Base-by-base conservation (phyloP, 1,139 yeast genomes). In the Pneumocystis canis region DNA sequence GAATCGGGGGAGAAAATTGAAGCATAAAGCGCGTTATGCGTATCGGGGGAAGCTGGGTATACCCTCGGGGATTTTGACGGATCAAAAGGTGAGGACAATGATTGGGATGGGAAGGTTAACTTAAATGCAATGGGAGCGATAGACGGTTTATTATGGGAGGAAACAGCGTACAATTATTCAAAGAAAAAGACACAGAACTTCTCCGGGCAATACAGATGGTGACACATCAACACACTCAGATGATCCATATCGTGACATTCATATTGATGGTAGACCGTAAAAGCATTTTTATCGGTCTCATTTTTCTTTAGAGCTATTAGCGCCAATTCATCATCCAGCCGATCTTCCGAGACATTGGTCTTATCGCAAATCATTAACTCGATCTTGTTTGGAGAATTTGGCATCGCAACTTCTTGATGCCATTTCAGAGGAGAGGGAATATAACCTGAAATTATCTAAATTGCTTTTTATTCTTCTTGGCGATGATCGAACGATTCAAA, bases 21-120 rank as follows among this genome's bases (percentile, higher is more conserved):
- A 63, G 40, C 63, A 62, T 16, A 63, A 63, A 31, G 60, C 65
- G 6, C 63, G 65, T 28, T 54, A 54, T 57, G 63, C 62, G 28
- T 39, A 59, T 31, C 54, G 60, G 6, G 65, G 65, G 14, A 54
- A 60, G 16, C 61, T 63, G 32, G 58, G 60, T 28, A 35, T 58
- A 9, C 61, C 57, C 14, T 61, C 60, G 2, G 47, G 61, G 16
- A 25, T 61, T 40, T 33, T 59, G 39, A 53, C 65, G 4, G 65
- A 58, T 18, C n/a, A 40, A 58, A 28, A 30, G 33, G 33, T 47
- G 25, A 41, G 18, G 9, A 7, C 4, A 25, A 25, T 25, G 25
- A 25, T 2, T 2, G n/a, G 0, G 7, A 14, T 30, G 1, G n/a
- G 32, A 9, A 30, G 2, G 11, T 11, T 25, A 16, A 28, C 7